Evolutionary conservation across 2,329 filamentous ascomycete species (phyloP).

Genomic region (Fusarium sambucinum): DNA sequence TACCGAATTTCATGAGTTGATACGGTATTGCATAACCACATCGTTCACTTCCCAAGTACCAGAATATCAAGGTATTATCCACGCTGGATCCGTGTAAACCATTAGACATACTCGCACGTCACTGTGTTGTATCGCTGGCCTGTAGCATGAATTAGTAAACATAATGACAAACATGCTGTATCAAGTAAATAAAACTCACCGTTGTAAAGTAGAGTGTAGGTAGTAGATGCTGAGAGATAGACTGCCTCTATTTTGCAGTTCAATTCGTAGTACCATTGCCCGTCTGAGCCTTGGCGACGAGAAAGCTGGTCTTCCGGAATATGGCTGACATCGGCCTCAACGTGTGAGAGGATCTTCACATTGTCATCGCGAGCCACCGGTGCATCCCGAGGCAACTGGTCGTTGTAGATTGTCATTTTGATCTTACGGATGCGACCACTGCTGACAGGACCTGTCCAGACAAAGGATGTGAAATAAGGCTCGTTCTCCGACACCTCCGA

Average conservation of each 20-base stretch:
- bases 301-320: slow-evolving; percentile 55
- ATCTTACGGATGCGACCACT: slow-evolving; percentile 52
- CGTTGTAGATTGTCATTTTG: slow-evolving; percentile 55
- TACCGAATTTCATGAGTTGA: no score
- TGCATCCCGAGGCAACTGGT: slow-evolving; percentile 49
- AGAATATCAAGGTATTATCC: background rate
- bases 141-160: slow-evolving; percentile 42
- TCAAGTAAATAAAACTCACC: slow-evolving; percentile 47
- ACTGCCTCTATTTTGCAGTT: slow-evolving; percentile 57
- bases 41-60: background rate
- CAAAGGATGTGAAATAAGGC: slow-evolving; percentile 52
- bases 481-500: slow-evolving; percentile 57
- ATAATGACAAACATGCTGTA: background rate
- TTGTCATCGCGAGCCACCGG: slow-evolving; percentile 54
- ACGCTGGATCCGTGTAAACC: background rate
- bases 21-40: background rate
- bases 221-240: slow-evolving; percentile 57
- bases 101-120: slow-evolving; percentile 58
- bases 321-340: slow-evolving; percentile 57
- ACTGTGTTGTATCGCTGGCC: slow-evolving; percentile 57
- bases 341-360: slow-evolving; percentile 52
- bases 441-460: slow-evolving; percentile 50
- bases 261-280: slow-evolving; percentile 56
- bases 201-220: slow-evolving; percentile 59
- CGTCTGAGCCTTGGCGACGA: slow-evolving; percentile 53